phyloP scores from a whole-genome alignment of 345 rosid genomes.

The Crucihimalaya himalaica region DNA sequence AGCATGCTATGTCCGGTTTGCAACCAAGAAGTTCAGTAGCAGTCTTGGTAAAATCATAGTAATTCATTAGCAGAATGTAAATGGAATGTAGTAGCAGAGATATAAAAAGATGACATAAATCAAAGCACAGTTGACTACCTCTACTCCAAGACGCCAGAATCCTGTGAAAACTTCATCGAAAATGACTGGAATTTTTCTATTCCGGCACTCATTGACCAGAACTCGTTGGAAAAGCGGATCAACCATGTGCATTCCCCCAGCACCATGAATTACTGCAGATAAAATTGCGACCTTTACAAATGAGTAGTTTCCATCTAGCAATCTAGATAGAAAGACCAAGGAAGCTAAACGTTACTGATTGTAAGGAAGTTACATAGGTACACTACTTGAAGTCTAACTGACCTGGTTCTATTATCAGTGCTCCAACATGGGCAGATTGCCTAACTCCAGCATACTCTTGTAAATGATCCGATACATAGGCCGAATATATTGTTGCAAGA shows the following conservation, averaged over 20 bases:
- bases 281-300: not conserved
- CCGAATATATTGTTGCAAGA: constrained; percentile 62
- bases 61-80: constrained; percentile 27
- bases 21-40: constrained; percentile 79
- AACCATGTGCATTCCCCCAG: constrained; percentile 98
- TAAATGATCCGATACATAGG: constrained; percentile 61
- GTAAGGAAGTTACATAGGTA: not conserved
- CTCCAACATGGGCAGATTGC: constrained; percentile 56
- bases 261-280: constrained; percentile 77
- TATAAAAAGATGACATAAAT: constrained; percentile 7
- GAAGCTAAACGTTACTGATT: constrained; percentile 5
- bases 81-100: constrained; percentile 4
- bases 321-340: not conserved
- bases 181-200: constrained; percentile 74
- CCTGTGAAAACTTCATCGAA: constrained; percentile 98
- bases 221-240: constrained; percentile 94
- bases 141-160: constrained; percentile 94
- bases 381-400: not conserved
- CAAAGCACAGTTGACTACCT: constrained; percentile 50
- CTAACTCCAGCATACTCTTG: constrained; percentile 39
- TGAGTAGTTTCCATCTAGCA: constrained; percentile 19
- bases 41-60: constrained; percentile 49
- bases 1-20: constrained; percentile 95
- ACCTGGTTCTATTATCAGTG: constrained; percentile 95
- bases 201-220: constrained; percentile 80